Base-by-base conservation (phyloP, 2,329 filamentous ascomycete species). In the Nemania diffusa region DNA sequence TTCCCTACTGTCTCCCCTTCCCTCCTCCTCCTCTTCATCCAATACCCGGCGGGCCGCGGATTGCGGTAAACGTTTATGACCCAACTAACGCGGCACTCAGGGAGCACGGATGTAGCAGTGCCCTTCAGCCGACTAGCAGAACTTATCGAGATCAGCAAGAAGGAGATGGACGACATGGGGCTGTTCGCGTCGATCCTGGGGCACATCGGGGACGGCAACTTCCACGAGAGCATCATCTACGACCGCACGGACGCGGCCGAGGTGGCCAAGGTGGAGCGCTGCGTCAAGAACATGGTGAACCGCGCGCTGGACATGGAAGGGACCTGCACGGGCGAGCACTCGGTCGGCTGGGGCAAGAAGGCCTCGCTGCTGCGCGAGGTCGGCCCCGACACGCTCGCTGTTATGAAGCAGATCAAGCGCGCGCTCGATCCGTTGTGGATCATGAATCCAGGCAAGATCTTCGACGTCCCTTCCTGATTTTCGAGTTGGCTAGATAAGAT, bases 271-370 rank as follows among this genome's bases (percentile, higher is more conserved):
- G 93, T 96, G 1, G 92, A 96, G 77, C 86, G 84, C 62, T 93
- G 92, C 70, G 93, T 97, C 53, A 90, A 94, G 76, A 91, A 93
- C 73, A 97, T 97, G 94, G 93, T 97, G 22, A 87, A 91, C 72
- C 88, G 93, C n/a, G 94, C 94, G 1, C 80, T 97, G 26, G 92
- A 95, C 71, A 97, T 97, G 94, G 94, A 97, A 67, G 93, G 94
- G 1, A 97, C 94, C 5, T 96, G 92, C 78, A 97, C 94, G 0
- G 94, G 93, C 29, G 94, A 97, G 79, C 93, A 97, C 78, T 92
- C 92, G 0, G 86, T 97, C 68, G 94, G 93, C 24, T 88, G 95
- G 79, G 93, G 92, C 17, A 97, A 97, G 81, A 97, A 97, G 81
- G 88, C 89, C 64, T 92, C 89, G 8, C 83, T 97, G 53, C 79